Evolutionary conservation across 352 stramenopile species (phyloP).

Genomic region (Phytophthora gonapodyides): DNA sequence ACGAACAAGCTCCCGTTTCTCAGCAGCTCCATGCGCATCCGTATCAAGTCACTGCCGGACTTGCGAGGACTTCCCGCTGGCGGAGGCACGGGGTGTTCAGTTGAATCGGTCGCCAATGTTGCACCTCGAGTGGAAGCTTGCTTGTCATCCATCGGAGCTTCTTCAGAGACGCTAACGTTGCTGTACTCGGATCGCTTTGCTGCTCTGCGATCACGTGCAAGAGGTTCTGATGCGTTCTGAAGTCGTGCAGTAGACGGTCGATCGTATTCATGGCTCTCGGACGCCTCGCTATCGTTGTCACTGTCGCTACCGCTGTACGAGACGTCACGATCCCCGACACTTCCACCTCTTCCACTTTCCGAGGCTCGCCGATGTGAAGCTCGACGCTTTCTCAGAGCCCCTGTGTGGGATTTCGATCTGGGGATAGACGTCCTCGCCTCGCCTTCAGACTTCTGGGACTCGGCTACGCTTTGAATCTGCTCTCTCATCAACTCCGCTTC

Average conservation of each 20-base stretch:
- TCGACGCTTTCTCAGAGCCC: constrained; percentile 17
- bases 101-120: constrained; percentile 7
- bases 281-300: constrained; percentile 58
- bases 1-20: constrained; percentile 76
- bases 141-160: constrained; percentile 9
- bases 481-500: constrained; percentile 57
- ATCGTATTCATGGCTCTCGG: constrained; percentile 28
- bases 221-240: neutral
- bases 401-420: constrained; percentile 40
- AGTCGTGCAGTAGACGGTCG: constrained; percentile 19
- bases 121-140: constrained; percentile 17
- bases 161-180: constrained; percentile 22
- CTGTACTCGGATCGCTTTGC: constrained; percentile 25
- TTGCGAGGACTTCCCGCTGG: constrained; percentile 19
- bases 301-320: constrained; percentile 43
- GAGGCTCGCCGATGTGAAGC: constrained; percentile 10
- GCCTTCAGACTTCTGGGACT: constrained; percentile 4
- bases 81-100: constrained; percentile 4
- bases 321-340: constrained; percentile 11
- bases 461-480: constrained; percentile 39
- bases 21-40: constrained; percentile 71
- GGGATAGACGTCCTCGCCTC: constrained; percentile 23
- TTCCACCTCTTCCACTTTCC: constrained; percentile 18
- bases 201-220: constrained; percentile 2
- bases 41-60: constrained; percentile 61